Evolutionary conservation across 805 yeast genomes (phyloP), one percentile per base, ranked within the genome.

Genomic region (Torulaspora gathmanii): DNA sequence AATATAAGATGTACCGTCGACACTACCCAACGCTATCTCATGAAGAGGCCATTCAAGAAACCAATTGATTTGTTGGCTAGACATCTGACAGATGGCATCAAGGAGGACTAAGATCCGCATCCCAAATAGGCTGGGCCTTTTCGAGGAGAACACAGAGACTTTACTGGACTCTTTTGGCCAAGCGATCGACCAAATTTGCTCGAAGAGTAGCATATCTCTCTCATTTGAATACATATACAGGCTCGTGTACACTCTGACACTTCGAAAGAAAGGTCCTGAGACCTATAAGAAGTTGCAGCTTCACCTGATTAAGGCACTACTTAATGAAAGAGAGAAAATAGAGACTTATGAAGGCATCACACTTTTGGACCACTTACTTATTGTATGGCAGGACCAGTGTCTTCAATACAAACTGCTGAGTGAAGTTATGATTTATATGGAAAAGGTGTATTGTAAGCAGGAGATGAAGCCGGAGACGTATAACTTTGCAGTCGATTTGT

Each of bases 161-260:
- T 71, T 84, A 0, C 88, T 96, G 95, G 57, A 58, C 1, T 69
- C 77, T 0, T 68, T 89, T 16, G 65, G 82, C 6, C 70, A 74
- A 30, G 95, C 96, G 16, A 82, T 89, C 28, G 65, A 60, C 12
- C 84, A 83, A 54, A 89, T 90, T 44, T 84, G 81, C 57, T 71
- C 73, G 33, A 80, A 85, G 54, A 79, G 84, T 57, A 89, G 89
- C 6, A 77, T 86, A 3, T 75, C 77, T 45, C 68, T 89, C 22
- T 84, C 93, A 1, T 89, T 86, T 59, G 96, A 89, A 56, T 86
- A 82, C 53, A 71, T 89, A 0, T 90, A 90, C 62, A 69, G 95
- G 42, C 79, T 80, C 20, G 86, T 95, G 0, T 89, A 89, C 61
- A 78, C 80, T 26, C 57, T 88, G 37, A 95, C 88, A 1, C 65